Evolutionary conservation across 345 rosid species (phyloP).

Genomic region (Heritiera littoralis): DNA sequence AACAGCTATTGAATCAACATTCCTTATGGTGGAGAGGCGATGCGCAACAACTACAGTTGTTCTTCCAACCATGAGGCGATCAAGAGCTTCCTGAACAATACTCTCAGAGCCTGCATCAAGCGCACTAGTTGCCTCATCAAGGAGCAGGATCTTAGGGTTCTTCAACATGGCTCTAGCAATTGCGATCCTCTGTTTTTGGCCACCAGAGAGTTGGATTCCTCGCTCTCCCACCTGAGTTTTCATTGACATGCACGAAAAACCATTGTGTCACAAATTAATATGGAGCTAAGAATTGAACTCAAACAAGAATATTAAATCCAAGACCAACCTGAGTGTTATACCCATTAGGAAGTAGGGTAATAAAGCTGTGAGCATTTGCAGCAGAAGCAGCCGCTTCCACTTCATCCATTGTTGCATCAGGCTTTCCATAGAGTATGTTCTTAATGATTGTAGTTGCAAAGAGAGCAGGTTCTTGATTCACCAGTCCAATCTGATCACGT

Average conservation of each 20-base stretch:
- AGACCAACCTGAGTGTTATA: conserved; percentile 81
- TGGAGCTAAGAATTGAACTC: neutral
- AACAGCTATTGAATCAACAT: conserved; percentile 90
- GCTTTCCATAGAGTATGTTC: conserved; percentile 89
- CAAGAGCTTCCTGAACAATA: conserved; percentile 98
- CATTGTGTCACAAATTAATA: neutral
- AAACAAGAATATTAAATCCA: neutral
- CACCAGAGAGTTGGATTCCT: conserved; percentile 97
- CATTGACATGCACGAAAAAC: neutral
- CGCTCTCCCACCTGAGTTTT: conserved; percentile 85
- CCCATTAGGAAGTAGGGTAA: conserved; percentile 91
- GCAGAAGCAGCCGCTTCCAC: conserved; percentile 94
- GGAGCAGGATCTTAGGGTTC: conserved; percentile 89
- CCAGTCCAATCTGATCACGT: conserved; percentile 91
- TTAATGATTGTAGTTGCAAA: conserved; percentile 93
- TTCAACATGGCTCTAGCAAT: conserved; percentile 99
- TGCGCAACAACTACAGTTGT: conserved; percentile 98
- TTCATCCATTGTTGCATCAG: conserved; percentile 86
- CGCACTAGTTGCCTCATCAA: conserved; percentile 99
- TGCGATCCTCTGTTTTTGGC: conserved; percentile 97
- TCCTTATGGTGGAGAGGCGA: conserved; percentile 93
- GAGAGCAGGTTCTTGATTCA: conserved; percentile 98
- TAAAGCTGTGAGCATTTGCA: conserved; percentile 94
- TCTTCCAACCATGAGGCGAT: conserved; percentile 96
- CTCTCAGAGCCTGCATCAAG: conserved; percentile 98